Base-by-base conservation (phyloP, 23 red algal genomes). In the Pyropia yezoensis region DNA sequence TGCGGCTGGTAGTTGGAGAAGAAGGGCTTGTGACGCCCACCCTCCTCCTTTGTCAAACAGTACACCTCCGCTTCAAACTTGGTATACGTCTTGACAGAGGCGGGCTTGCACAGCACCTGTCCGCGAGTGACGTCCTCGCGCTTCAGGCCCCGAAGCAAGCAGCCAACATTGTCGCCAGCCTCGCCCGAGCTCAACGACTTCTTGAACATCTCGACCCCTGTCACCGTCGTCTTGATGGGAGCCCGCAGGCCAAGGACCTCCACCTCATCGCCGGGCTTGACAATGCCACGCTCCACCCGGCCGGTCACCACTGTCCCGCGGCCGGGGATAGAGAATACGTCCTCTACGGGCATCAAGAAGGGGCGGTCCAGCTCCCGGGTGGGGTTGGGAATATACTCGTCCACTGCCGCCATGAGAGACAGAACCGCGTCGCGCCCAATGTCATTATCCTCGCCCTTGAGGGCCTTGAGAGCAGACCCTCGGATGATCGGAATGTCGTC, bases 51-150 rank as follows among this genome's bases (percentile, higher is more conserved):
- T 0, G 87, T 91, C 32, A 98, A 66, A 52, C 73, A 68, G 58
- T 98, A 98, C 65, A 98, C 55, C 59, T 98, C 86, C 0, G 94
- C 94, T 70, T 98, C 86, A 80, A 98, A 98, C 71, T 91, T 85
- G 23, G 60, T 71, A 62, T 82, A 65, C 50, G 94, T 49, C 49
- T 82, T 98, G 58, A 90, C 59, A 9, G 79, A 71, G 11, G 86
- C 94, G 12, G 94, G 94, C 26, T 75, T 66, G 24, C 79, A 89
- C 18, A 98, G 59, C 34, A 91, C 83, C 76, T 89, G 82, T 11
- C 94, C 94, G 51, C 94, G 94, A 17, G 54, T 27, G 0, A 98
- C 74, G 27, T 98, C 94, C 34, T 98, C 94, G 14, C 87, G 57
- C 49, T 91, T 98, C 7, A 90, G 24, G 60, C 94, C 94, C 24